Evolutionary conservation across 2,329 filamentous ascomycete genomes (phyloP), one percentile per base, ranked within the genome.

Genomic region (Akanthomyces lecanii): DNA sequence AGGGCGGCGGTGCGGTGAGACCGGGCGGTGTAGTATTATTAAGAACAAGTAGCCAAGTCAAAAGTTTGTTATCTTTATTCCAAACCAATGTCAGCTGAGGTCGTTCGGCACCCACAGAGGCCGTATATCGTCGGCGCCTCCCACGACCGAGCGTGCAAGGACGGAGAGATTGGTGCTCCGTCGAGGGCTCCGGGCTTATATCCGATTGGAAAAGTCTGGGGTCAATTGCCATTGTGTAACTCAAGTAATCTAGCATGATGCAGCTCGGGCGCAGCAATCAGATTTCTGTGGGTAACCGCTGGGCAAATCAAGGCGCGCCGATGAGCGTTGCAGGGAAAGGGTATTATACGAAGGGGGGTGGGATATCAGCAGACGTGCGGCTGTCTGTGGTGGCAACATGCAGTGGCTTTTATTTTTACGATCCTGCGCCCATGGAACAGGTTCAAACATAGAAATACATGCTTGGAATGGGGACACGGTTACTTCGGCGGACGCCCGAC

Each of bases 181-280:
- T 50, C 30, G 21, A 48, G 47, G 28, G 28, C 28, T 4, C 28
- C 28, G 28, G 28, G 47, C 40, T 61, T 53, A 61, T 61, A 61
- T 53, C 58, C 58, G 58, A 58, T 51, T 36, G 3, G 8, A 25
- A 44, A 58, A 51, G 48, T 52, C 58, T 42, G 58, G 58, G 58
- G 58, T 53, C 47, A 44, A 38, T 50, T 57, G 42, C 21, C 42
- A 48, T 33, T 18, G 45, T 50, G 56, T 51, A 28, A 59, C 59
- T 14, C 57, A 28, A 33, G 53, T 57, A 57, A 63, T 63, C 52
- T 62, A 38, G 53, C 52, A 52, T 38, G 11, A 63, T 63, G 53
- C 52, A 56, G 36, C 44, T 51, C 51, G 38, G 28, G 25, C 53
- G 53, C 53, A 45, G 38, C 58, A 61, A 40, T 45, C n/a, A 5